Evolutionary conservation across 352 stramenopile genomes (phyloP).

Genomic region (Thalassiosira pacifica): DNA sequence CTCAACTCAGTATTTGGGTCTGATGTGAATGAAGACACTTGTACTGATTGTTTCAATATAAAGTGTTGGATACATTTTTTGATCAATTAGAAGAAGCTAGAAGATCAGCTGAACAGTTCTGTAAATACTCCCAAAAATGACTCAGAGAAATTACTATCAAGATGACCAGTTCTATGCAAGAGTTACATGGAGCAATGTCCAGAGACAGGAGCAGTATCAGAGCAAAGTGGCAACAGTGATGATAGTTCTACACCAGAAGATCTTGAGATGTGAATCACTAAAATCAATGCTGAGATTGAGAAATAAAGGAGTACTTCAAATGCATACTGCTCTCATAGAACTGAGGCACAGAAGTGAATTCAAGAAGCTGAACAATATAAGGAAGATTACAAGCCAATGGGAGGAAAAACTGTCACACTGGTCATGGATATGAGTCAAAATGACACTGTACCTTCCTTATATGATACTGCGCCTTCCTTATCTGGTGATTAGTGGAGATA

Average conservation of each 20-base stretch:
- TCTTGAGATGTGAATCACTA: background rate
- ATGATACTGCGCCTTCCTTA: background rate
- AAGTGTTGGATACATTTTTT: background rate
- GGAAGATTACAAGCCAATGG: background rate
- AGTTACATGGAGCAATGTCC: background rate
- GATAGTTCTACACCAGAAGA: background rate
- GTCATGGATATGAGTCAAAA: constrained; percentile 28
- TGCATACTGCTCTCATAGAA: background rate
- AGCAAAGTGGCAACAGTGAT: background rate
- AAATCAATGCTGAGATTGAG: background rate
- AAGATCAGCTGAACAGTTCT: background rate
- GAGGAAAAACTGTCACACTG: background rate
- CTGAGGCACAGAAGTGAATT: background rate
- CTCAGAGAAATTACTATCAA: background rate
- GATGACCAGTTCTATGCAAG: background rate
- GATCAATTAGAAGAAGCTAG: background rate
- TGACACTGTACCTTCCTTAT: background rate
- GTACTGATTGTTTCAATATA: constrained; percentile 1
- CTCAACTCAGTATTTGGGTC: constrained; percentile 2
- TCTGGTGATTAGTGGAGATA: background rate
- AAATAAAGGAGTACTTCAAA: background rate
- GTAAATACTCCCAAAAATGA: background rate
- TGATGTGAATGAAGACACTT: constrained; percentile 2
- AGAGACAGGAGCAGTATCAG: background rate
- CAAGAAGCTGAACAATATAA: background rate